phyloP scores from a whole-genome alignment of 73 alveolate species.

The Tetrahymena malaccensis region DNA sequence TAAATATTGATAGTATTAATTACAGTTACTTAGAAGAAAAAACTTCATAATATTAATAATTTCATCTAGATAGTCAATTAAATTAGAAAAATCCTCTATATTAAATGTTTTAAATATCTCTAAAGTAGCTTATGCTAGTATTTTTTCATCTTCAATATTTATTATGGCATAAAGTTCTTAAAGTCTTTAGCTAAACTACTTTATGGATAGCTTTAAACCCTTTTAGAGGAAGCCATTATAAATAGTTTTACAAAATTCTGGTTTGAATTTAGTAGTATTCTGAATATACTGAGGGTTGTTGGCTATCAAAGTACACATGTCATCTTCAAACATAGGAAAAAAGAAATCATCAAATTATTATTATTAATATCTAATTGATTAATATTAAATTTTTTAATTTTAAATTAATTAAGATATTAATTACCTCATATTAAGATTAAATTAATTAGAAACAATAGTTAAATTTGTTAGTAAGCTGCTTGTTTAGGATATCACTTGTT shows the following conservation, averaged over 20 bases:
- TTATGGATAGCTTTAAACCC: neutral
- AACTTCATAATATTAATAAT: neutral
- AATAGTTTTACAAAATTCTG: neutral
- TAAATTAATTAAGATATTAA: neutral
- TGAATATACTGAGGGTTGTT: neutral
- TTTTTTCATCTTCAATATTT: neutral
- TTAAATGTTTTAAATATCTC: neutral
- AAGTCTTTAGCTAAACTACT: neutral
- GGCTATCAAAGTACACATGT: neutral
- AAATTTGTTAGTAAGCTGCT: neutral
- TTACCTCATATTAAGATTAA: neutral
- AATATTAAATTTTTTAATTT: neutral
- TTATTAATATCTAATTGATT: neutral
- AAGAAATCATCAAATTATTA: neutral
- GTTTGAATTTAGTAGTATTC: neutral
- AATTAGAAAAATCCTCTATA: neutral
- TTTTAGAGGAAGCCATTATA: neutral
- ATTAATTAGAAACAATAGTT: neutral
- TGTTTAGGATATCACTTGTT: neutral
- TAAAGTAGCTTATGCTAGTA: neutral
- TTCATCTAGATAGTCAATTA: neutral
- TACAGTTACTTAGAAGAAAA: neutral
- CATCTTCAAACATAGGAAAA: neutral
- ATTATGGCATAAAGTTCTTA: neutral
- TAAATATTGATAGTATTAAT: too few species aligned